Evolutionary conservation across 257 asterid genomes (phyloP).

Genomic region (Solanum corneliomulleri): DNA sequence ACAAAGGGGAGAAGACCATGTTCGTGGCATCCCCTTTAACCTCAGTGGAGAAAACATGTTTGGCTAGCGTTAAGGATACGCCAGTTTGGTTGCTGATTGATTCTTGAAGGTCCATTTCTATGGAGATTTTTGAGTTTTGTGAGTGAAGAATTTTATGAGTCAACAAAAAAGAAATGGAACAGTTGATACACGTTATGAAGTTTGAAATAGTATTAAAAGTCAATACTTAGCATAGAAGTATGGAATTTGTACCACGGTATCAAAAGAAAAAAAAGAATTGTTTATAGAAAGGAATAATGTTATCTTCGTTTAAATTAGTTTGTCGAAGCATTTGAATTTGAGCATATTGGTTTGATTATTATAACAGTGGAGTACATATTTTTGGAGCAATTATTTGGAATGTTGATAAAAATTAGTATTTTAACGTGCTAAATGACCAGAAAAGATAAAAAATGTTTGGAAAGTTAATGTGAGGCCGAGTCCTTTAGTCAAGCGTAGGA

Average conservation of each 20-base stretch:
- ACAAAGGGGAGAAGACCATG: constrained; percentile 26
- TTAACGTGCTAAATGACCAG: too few species aligned
- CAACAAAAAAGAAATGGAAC: not conserved
- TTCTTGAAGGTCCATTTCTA: constrained; percentile 20
- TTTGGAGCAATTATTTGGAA: too few species aligned
- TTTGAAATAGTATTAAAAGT: not conserved
- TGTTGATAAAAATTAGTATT: too few species aligned
- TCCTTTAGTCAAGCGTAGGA: not conserved
- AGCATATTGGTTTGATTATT: too few species aligned
- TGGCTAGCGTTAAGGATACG: constrained; percentile 11
- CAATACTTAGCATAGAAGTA: not conserved
- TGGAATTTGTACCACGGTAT: not conserved
- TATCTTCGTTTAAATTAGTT: not conserved
- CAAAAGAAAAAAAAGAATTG: not conserved
- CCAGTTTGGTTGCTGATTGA: constrained; percentile 19
- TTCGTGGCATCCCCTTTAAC: constrained; percentile 9
- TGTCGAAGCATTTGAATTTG: not conserved
- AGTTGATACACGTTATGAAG: not conserved
- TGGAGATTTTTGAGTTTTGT: not conserved
- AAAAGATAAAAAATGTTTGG: too few species aligned
- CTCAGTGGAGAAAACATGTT: constrained; percentile 7
- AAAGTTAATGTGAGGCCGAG: constrained; percentile 1
- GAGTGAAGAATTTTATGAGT: not conserved
- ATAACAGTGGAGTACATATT: too few species aligned
- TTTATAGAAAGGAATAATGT: not conserved